Conservation (phyloP, 2,329 filamentous ascomycete species). For the Stylonectria norvegica region DNA sequence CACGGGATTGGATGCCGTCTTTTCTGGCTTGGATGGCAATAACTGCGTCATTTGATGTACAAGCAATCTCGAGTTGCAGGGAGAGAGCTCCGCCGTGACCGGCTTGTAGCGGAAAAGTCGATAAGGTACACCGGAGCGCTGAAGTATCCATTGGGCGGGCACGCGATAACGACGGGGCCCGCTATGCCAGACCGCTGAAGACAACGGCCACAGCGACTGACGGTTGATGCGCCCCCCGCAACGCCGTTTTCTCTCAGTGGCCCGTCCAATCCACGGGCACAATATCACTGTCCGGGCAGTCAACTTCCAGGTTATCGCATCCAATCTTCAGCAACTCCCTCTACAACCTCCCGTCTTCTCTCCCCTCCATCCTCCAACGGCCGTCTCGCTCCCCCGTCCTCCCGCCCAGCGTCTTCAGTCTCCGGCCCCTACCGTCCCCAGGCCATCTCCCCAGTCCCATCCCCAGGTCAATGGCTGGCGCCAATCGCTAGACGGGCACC, state of each 20-base stretch:
- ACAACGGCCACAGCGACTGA: too few relatives aligned
- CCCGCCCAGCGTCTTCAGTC: background rate
- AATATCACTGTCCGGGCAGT: slow-evolving; percentile 1
- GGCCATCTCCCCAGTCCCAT: slow-evolving; percentile 15
- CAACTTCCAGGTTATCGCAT: background rate
- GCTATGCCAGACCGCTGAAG: too few relatives aligned
- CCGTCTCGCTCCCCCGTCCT: slow-evolving; percentile 8
- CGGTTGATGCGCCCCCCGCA: too few relatives aligned
- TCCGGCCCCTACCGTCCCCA: slow-evolving; percentile 10
- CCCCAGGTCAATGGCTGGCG: slow-evolving; percentile 53
- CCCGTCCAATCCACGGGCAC: too few relatives aligned
- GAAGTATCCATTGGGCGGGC: background rate
- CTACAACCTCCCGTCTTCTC: background rate
- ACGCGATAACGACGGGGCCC: background rate
- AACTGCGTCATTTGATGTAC: slow-evolving; percentile 24
- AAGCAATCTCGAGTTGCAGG: slow-evolving; percentile 20
- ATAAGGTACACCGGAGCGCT: slow-evolving; percentile 3
- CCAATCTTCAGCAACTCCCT: background rate
- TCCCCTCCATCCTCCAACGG: slow-evolving; percentile 5
- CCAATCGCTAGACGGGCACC: slow-evolving; percentile 54
- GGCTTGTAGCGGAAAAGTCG: slow-evolving; percentile 4
- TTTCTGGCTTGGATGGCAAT: slow-evolving; percentile 18
- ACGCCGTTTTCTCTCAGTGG: too few relatives aligned
- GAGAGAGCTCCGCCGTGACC: background rate
- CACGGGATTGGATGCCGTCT: slow-evolving; percentile 16